These are phyloP conservation scores for Eucalyptus caleyi DNA, from an alignment of 345 rosid species.

Conservation along the genomic window DNA sequence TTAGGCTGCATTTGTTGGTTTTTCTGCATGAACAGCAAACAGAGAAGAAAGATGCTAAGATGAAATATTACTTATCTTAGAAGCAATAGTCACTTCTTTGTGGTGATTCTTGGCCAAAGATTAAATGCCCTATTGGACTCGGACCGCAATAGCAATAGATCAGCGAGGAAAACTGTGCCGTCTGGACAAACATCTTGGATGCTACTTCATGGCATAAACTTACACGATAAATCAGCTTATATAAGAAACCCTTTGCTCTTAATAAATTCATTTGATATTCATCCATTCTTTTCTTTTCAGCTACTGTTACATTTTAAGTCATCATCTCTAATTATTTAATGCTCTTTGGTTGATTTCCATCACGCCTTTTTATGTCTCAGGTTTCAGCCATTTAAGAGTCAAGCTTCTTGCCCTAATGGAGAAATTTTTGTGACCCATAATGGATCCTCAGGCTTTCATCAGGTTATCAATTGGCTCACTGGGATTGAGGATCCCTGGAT, in stretches of 20 bases:
- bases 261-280: neutral
- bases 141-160: neutral
- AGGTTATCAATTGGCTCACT: constrained; percentile 81
- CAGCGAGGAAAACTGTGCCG: neutral
- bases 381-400: neutral
- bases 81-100: neutral
- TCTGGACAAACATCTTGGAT: neutral
- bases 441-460: constrained; percentile 97
- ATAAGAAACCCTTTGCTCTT: neutral
- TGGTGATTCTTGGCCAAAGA: neutral
- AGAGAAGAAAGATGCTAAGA: neutral
- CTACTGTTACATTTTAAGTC: neutral
- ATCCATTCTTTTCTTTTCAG: neutral
- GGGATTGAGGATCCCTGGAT: constrained; percentile 59
- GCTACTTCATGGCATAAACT: neutral
- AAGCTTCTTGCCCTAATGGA: constrained; percentile 15
- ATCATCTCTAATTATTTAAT: neutral
- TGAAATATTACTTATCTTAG: neutral
- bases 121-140: neutral
- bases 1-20: neutral
- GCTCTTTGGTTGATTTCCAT: neutral
- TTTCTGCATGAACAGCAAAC: neutral
- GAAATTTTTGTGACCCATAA: constrained; percentile 36
- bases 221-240: neutral
- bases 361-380: neutral